phyloP scores from a whole-genome alignment of 345 rosid genomes.

The Boechera retrofracta region DNA sequence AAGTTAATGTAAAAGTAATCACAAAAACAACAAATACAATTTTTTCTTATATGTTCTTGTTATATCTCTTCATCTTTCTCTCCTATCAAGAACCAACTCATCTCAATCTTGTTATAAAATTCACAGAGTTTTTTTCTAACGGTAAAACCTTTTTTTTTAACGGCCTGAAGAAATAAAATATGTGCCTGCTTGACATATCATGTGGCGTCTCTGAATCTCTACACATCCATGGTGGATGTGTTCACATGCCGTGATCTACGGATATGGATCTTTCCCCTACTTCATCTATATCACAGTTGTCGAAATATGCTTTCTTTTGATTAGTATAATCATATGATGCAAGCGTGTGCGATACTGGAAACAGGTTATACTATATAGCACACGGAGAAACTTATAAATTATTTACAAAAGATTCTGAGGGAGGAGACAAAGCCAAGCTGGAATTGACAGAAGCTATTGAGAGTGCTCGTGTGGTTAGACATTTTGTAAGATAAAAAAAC shows the following conservation, averaged over 20 bases:
- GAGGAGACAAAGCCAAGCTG: slow-evolving; percentile 34
- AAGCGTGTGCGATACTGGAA: slow-evolving; percentile 14
- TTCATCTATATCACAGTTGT: slow-evolving; percentile 10
- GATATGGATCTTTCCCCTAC: not conserved
- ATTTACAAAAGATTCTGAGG: not conserved
- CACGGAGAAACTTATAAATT: slow-evolving; percentile 7
- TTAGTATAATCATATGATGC: slow-evolving; percentile 6
- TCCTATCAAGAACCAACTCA: not conserved
- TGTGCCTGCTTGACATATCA: not conserved
- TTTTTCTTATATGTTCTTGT: not conserved
- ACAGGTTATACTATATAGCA: slow-evolving; percentile 1
- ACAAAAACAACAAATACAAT: not conserved
- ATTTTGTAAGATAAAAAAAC: not conserved
- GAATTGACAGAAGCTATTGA: slow-evolving; percentile 4
- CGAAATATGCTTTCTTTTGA: not conserved
- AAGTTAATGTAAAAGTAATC: not conserved
- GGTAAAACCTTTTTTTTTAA: not conserved
- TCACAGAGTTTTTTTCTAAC: not conserved
- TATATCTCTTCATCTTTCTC: not conserved
- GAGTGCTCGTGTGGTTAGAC: slow-evolving; percentile 32
- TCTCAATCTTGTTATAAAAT: not conserved
- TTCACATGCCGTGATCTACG: slow-evolving; percentile 24
- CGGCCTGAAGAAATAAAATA: not conserved
- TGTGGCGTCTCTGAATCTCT: not conserved
- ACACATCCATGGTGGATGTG: not conserved